Evolutionary conservation across 805 yeast species (phyloP), one percentile per base, ranked within the genome.

Genomic region (Candida methanosorbosa): DNA sequence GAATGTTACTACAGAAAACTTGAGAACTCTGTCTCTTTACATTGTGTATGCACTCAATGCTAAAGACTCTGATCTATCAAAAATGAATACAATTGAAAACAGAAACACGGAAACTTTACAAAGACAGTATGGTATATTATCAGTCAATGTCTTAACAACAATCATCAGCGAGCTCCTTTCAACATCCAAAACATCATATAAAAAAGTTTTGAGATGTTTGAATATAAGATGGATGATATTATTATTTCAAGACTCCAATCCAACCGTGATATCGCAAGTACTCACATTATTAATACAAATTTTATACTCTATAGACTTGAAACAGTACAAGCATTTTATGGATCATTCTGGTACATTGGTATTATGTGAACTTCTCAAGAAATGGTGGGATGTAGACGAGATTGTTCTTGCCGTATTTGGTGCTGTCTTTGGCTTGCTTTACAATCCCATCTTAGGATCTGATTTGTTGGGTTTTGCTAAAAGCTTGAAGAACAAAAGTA

Each of bases 191-290:
- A 20, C 20, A 4, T 17, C 33, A 5, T 16, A 61, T 51, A 70
- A 55, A 50, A 68, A 55, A 45, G 66, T 56, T 45, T 69, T 65
- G 2, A 67, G 76, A 30, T 62, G 79, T 0, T 63, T 83, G 2
- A 71, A 84, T 1, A 64, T 78, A 5, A 81, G 79, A 47, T 78
- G 88, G 81, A 59, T 72, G 3, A 47, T 82, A 9, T 56, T 82
- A 9, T 50, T 81, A 12, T 49, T 81, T 11, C 56, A 71, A 34
- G 63, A 63, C 38, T 44, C 48, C 6, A 47, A 64, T 34, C 41
- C 62, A 21, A 49, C 57, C 31, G 68, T 69, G 4, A 60, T 59
- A 4, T 48, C 51, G 20, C 46, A 63, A 39, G 67, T 70, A 0
- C 42, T 72, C 20, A 35, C 45, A 18, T 52, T 83, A 12, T 50